Conservation (phyloP, 2,329 filamentous ascomycete genomes). For the Claviceps digitariae region DNA sequence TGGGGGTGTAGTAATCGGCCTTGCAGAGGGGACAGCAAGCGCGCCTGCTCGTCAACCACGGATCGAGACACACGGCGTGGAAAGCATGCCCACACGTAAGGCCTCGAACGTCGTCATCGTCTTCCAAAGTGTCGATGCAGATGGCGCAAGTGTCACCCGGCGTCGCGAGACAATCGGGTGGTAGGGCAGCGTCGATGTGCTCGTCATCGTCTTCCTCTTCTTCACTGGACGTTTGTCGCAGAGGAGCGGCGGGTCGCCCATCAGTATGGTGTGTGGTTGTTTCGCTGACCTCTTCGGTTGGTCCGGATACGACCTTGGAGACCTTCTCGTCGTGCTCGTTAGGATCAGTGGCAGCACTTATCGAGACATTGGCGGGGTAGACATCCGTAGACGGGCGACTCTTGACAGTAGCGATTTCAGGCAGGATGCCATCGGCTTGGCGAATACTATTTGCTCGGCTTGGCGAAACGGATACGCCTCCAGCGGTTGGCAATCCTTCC, state of each 20-base stretch:
- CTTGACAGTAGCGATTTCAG: constrained; percentile 26
- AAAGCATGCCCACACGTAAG: constrained; percentile 96
- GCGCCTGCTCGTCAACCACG: constrained; percentile 86
- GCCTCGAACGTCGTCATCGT: constrained; percentile 89
- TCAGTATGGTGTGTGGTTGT: constrained; percentile 13
- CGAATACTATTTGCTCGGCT: constrained; percentile 64
- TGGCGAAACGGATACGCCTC: constrained; percentile 63
- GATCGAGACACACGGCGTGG: constrained; percentile 89
- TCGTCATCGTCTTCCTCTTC: constrained; percentile 40
- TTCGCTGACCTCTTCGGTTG: constrained; percentile 8
- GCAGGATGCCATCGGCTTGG: constrained; percentile 45
- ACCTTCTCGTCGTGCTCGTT: constrained; percentile 9
- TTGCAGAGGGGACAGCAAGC: constrained; percentile 97
- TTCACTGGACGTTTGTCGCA: constrained; percentile 32
- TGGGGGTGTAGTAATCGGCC: constrained; percentile 92
- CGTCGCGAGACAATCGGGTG: constrained; percentile 65
- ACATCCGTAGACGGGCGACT: constrained; percentile 26
- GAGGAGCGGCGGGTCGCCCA: constrained; percentile 12
- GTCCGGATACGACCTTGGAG: constrained; percentile 7
- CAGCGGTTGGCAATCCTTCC: constrained; percentile 69
- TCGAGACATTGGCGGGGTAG: constrained; percentile 9
- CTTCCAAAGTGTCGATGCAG: constrained; percentile 85
- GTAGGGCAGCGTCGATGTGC: constrained; percentile 69
- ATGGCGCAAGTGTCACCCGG: constrained; percentile 93
- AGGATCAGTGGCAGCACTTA: constrained; percentile 8